Conservation (phyloP, 108 stramenopile genomes). For the Cyclostephanos invisitatus region DNA sequence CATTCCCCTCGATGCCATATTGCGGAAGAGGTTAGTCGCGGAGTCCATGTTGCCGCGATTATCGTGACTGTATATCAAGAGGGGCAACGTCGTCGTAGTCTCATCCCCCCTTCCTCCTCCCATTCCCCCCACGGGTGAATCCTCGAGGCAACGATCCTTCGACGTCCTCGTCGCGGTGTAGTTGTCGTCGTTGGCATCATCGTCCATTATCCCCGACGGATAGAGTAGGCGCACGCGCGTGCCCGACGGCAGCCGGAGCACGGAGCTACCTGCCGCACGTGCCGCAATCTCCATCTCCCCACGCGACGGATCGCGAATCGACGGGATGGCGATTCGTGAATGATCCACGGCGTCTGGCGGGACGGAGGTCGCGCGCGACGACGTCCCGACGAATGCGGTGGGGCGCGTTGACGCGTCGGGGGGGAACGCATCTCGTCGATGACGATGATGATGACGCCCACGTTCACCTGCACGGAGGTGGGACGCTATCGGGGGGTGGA, state of each 20-base stretch:
- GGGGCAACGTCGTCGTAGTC: background rate
- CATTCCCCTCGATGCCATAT: conserved; percentile 19
- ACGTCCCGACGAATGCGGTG: conserved; percentile 14
- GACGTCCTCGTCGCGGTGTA: conserved; percentile 8
- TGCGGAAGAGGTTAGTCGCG: conserved; percentile 29
- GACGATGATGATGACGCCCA: too few relatives aligned
- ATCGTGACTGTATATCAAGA: conserved; percentile 31
- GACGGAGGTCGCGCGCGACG: conserved; percentile 31
- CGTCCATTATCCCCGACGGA: conserved; percentile 11
- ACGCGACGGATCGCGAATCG: background rate
- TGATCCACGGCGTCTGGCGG: conserved; percentile 14
- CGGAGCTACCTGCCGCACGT: conserved; percentile 9
- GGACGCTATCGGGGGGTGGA: too few relatives aligned
- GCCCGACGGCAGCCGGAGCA: conserved; percentile 21
- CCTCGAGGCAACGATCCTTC: conserved; percentile 14
- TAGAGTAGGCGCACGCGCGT: conserved; percentile 31
- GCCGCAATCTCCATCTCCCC: background rate
- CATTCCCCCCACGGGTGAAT: background rate
- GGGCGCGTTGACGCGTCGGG: conserved; percentile 18
- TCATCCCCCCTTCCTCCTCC: too few relatives aligned
- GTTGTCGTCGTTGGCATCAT: too few relatives aligned
- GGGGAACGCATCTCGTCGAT: too few relatives aligned
- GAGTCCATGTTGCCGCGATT: conserved; percentile 36
- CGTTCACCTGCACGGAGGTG: too few relatives aligned
- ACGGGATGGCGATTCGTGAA: conserved; percentile 26